Evolutionary conservation across 768 basidiomycete species (phyloP), one percentile per base, ranked within the genome.

Genomic region (Peribolospora baueri): DNA sequence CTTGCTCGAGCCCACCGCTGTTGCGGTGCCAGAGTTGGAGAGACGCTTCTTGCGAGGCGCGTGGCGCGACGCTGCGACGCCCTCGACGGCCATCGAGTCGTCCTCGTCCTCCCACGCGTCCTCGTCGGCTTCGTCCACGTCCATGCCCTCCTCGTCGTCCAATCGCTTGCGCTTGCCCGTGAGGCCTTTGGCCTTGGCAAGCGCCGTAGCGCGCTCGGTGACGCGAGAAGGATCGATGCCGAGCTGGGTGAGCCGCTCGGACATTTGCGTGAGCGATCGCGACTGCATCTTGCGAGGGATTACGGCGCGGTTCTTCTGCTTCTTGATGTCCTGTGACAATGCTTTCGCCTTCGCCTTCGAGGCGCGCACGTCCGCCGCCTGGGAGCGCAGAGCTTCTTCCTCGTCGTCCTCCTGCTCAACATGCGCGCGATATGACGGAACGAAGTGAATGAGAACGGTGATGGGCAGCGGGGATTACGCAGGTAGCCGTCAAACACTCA

Each of bases 161-260:
- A 25, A 37, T 50, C 4, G 48, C 57, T 37, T 48, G 7, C 7
- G 45, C 55, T 63, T 46, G 46, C 63, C 65, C 37, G 65, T 42
- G 10, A 65, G 40, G 1, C 68, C 67, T 57, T 75, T 75, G 37
- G 77, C 65, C 68, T 86, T 86, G 41, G 82, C 84, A 48, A 97
- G 68, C 64, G 80, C 73, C 63, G 75, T 75, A 5, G 88, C 93
- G n/a, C 90, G 80, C 58, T 84, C 84, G 67, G 87, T 76, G 61
- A 98, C 79, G 51, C 75, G 75, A 60, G 80, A 81, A 4, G 93
- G 82, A 66, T 98, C 84, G 60, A 84, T 74, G 0, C 93, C 93
- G 11, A 84, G 84, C 62, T 78, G 78, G n/a, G 81, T 82, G 67
- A 97, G 68, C 65, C 78, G 81, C 8, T 73, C 68, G 37, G 84